phyloP scores from a whole-genome alignment of 139 green algal species.

The Tetraselmis striata region DNA sequence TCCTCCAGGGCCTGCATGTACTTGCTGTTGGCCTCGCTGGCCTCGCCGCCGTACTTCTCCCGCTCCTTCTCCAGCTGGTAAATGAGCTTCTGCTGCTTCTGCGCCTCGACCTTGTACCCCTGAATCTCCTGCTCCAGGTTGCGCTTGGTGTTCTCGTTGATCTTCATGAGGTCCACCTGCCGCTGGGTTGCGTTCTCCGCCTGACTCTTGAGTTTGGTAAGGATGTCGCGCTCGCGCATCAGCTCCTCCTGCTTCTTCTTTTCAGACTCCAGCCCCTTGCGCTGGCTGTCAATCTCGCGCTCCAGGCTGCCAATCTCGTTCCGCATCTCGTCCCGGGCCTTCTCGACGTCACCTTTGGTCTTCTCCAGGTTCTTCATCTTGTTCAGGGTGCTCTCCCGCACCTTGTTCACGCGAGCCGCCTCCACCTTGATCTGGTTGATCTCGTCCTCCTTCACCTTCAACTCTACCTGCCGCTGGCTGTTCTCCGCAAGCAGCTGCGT shows the following conservation, averaged over 20 bases:
- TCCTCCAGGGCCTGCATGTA: constrained; percentile 76
- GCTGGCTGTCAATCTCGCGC: constrained; percentile 35
- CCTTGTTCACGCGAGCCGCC: constrained; percentile 54
- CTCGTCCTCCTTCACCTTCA: constrained; percentile 79
- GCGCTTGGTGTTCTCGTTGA: constrained; percentile 77
- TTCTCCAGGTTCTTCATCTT: constrained; percentile 52
- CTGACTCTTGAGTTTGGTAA: constrained; percentile 77
- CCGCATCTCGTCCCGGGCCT: constrained; percentile 38
- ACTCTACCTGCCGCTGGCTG: constrained; percentile 64
- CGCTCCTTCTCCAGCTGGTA: constrained; percentile 74
- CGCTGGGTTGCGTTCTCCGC: constrained; percentile 75
- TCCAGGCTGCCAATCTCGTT: constrained; percentile 9
- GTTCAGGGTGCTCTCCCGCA: constrained; percentile 43
- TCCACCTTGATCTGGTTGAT: constrained; percentile 54
- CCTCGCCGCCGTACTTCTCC: constrained; percentile 72
- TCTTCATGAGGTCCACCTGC: constrained; percentile 76
- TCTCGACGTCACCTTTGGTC: constrained; percentile 47
- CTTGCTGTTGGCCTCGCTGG: constrained; percentile 60
- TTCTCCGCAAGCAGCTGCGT: constrained; percentile 81
- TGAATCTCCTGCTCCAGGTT: constrained; percentile 85
- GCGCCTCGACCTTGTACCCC: constrained; percentile 69
- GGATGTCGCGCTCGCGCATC: constrained; percentile 71
- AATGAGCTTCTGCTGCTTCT: constrained; percentile 60
- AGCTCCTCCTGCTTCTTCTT: constrained; percentile 79
- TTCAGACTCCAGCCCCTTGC: constrained; percentile 32